Evolutionary conservation across 441 rosid genomes (phyloP), one percentile per base, ranked within the genome.

Genomic region (Adansonia grandidieri): DNA sequence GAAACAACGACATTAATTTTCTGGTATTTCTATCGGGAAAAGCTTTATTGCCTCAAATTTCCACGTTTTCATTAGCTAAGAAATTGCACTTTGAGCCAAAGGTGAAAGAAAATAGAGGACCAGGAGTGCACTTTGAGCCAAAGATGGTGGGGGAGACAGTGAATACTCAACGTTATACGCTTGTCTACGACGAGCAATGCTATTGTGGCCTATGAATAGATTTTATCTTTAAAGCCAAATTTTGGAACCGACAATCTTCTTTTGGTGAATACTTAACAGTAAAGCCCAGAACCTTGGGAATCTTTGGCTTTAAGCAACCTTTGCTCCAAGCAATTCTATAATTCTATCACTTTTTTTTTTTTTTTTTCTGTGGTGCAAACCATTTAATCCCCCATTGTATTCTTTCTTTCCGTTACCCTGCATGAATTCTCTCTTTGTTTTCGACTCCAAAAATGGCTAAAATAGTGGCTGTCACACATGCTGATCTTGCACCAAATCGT

Each of bases 271-370:
- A 67, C 88, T 88, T 84, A 4, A 75, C 71, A 75, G 15, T 71
- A 74, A 79, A 81, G 89, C 67, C 82, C 85, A 62, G 87, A 81
- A 81, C 71, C 83, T 24, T 79, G 37, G 72, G 98, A 92, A 96
- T 94, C 92, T 91, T 90, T 84, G 84, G 88, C 84, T 86, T 87
- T 86, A 96, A 96, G 98, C 88, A 91, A 94, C 99, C 97, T 91
- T 94, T 86, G 86, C 79, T 76, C 82, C 91, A 94, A 96, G 99
- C 92, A 82, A 96, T 90, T 88, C 94, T 82, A 17, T 77, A 82
- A 83, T 83, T 78, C 88, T 58, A 44, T 51, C 79, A n/a, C 77
- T 42, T 74, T 77, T 65, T 20, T 32, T 44, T 3, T 3, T 32
- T 32, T 32, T 32, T 32, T 32, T 32, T 32, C 37, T 32, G 37